phyloP scores from a whole-genome alignment of 768 basidiomycete species.

The Psilocybe cyanescens region DNA sequence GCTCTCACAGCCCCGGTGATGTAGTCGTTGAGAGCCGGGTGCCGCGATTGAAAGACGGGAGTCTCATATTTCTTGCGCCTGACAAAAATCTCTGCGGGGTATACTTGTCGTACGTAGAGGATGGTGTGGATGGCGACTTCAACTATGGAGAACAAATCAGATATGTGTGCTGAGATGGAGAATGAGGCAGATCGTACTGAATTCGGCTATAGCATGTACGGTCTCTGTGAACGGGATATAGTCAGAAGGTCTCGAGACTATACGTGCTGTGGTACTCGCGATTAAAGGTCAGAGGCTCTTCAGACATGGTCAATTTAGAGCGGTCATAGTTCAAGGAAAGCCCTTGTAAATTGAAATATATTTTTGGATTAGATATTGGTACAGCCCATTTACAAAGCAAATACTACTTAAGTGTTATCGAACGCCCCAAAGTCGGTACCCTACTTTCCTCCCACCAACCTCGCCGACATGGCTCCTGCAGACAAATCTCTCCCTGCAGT shows the following conservation, averaged over 20 bases:
- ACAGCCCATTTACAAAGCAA: no score
- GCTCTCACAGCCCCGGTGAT: slow-evolving; percentile 87
- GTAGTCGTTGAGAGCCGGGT: slow-evolving; percentile 86
- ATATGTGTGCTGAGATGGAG: background rate
- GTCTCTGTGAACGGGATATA: slow-evolving; percentile 48
- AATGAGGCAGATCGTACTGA: slow-evolving; percentile 50
- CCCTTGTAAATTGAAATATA: no score
- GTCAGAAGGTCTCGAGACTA: background rate
- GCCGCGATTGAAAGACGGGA: slow-evolving; percentile 92
- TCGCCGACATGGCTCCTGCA: no score
- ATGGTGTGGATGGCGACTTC: slow-evolving; percentile 94
- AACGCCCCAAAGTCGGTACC: no score
- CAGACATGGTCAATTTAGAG: slow-evolving; percentile 21
- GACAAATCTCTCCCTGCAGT: no score
- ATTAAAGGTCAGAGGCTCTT: slow-evolving; percentile 34
- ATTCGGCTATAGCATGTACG: slow-evolving; percentile 68
- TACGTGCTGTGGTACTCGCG: slow-evolving; percentile 17
- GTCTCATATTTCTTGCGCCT: slow-evolving; percentile 89
- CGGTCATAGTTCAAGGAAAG: no score
- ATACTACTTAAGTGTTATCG: no score
- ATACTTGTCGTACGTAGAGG: slow-evolving; percentile 88
- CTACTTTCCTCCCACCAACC: no score
- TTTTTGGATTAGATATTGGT: no score
- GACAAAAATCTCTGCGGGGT: slow-evolving; percentile 87
- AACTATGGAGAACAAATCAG: slow-evolving; percentile 48